Percentiles rank a stretch among this genome's conserved stretches.
Evolutionary conservation across 495 filamentous ascomycete species (phyloP).

Genomic region (Penicillium cosmopolitanum): DNA sequence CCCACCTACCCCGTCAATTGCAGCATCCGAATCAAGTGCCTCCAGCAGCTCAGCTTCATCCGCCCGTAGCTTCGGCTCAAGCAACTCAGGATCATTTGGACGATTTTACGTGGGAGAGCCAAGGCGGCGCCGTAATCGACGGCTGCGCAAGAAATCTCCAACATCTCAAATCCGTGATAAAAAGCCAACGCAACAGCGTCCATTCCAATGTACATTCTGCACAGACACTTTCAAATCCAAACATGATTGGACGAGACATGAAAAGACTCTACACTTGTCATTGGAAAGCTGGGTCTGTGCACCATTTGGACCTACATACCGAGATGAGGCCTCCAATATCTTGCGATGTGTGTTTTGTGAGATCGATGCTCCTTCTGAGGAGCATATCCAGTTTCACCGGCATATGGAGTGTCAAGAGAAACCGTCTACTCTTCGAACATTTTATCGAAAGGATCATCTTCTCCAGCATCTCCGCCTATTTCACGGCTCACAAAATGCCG

Average conservation of each 20-base stretch:
- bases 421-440: constrained; percentile 59
- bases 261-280: constrained; percentile 74
- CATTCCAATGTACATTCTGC: constrained; percentile 80
- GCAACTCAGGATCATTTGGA: constrained; percentile 55
- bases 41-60: constrained; percentile 42
- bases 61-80: constrained; percentile 51
- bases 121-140: constrained; percentile 3
- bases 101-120: constrained; percentile 36
- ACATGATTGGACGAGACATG: constrained; percentile 80
- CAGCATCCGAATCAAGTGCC: constrained; percentile 9
- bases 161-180: constrained; percentile 17
- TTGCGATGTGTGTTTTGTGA: constrained; percentile 27
- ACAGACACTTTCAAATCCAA: constrained; percentile 77
- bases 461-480: constrained; percentile 74
- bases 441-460: constrained; percentile 81
- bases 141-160: constrained; percentile 1
- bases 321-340: background rate
- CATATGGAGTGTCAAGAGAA: constrained; percentile 65
- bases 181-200: constrained; percentile 14
- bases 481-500: constrained; percentile 44
- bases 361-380: constrained; percentile 14
- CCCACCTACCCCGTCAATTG: constrained; percentile 3
- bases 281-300: constrained; percentile 76
- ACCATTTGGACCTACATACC: constrained; percentile 52
- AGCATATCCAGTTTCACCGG: constrained; percentile 54